Base-by-base conservation (phyloP, 257 asterid genomes). In the Scutellaria minor region DNA sequence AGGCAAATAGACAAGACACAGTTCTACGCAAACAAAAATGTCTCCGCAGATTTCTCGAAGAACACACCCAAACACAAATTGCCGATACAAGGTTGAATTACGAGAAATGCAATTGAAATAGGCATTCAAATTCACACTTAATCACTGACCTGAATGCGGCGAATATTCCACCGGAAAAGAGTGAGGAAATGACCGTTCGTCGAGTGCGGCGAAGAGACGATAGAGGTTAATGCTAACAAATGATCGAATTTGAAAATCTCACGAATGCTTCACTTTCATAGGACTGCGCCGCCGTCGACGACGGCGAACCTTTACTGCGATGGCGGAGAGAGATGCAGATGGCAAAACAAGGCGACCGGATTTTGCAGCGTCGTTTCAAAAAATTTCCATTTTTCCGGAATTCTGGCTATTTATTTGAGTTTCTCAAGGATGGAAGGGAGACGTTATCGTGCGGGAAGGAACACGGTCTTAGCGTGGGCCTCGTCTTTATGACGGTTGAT, bases 261-360 rank as follows among this genome's bases (percentile, higher is more conserved):
- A 39, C 40, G 24, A 31, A 35, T 12, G 7, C 12, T 52, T 39
- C 44, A 40, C 70, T 22, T 56, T 57, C 55, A 55, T 3, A 50
- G 37, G 11, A 9, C 71, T 66, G 79, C 80, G 69, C 87, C 81
- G 82, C 75, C 76, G 73, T 35, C 20, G 45, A 67, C 85, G 82
- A 62, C 85, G 84, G 89, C 77, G 87, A 79, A 82, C 84, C 79
- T 86, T 81, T 82, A 78, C 68, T 57, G 64, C 44, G 72, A 66
- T 81, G 73, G 81, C 74, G 68, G 74, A 45, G 54, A 18, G 64
- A 42, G 70, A 57, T 52, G 35, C 50, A 53, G 72, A 59, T 44
- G 52, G 66, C 37, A 53, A 61, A 61, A 57, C 20, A 51, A 39
- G 52, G 60, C 66, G 51, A 46, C 62, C 42, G 39, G 51, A 15